Conservation (phyloP, 2,329 filamentous ascomycete genomes). For the Rhexocercosporidium sp. region DNA sequence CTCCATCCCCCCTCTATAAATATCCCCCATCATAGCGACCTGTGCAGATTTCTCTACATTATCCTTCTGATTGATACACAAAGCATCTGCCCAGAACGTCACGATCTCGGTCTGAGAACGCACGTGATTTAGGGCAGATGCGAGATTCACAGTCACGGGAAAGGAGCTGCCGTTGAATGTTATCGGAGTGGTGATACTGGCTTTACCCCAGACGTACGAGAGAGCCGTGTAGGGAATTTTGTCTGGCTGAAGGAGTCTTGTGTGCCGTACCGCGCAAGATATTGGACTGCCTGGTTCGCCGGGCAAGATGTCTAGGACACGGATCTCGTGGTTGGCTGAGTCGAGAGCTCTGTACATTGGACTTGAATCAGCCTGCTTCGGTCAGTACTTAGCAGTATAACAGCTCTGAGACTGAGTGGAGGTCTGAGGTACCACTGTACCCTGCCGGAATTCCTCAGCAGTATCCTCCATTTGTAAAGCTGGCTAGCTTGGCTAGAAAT, state of each 20-base stretch:
- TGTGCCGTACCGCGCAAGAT: background rate
- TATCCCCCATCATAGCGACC: conserved; percentile 18
- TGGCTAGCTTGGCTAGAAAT: no score
- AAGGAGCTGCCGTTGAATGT: background rate
- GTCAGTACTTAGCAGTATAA: background rate
- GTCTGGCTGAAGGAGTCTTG: background rate
- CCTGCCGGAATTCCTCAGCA: background rate
- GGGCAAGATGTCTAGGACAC: background rate
- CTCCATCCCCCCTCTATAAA: conserved; percentile 13
- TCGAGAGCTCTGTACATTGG: background rate
- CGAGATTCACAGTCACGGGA: background rate
- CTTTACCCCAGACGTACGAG: background rate
- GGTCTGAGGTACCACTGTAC: background rate
- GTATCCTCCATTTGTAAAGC: no score
- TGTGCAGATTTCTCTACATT: conserved; percentile 14
- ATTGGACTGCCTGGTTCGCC: background rate
- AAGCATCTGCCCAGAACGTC: conserved; percentile 24
- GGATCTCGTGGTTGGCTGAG: background rate
- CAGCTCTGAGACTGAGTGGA: background rate
- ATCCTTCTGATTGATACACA: conserved; percentile 25
- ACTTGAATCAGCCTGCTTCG: background rate
- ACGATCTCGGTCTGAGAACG: background rate
- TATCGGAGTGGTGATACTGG: background rate
- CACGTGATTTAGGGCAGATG: background rate
- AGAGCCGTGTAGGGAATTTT: background rate